Base-by-base conservation (phyloP, 148 eudicot genomes). In the Vaccinium vitisidaea region DNA sequence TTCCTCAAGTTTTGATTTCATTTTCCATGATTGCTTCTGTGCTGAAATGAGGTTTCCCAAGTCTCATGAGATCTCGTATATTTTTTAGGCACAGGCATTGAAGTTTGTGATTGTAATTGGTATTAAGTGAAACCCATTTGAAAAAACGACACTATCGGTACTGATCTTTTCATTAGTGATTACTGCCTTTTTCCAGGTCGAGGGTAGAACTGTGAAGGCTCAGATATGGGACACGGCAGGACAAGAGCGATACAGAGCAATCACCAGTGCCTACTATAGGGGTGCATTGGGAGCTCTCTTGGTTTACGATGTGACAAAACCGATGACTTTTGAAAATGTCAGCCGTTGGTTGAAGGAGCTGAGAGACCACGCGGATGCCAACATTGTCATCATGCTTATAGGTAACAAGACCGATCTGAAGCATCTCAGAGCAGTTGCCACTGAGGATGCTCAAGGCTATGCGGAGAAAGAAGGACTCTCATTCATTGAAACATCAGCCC, bases 141-240 rank as follows among this genome's bases (percentile, higher is more conserved):
- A 2, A 63, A 63, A 9, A 6, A 19, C 7, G 32, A 69, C 8
- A 11, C 36, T 27, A 11, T 69, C 4, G 12, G 19, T 9, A 11
- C 5, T 69, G 11, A 13, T 55, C 43, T 69, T 19, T 6, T 48
- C 23, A 12, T 53, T 23, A 19, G 11, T 36, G 1, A 30, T 65
- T 48, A 5, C 52, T 78, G n/a, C 14, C 77, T 49, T 84, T 49
- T 77, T 52, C 71, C 71, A 91, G 93, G 93, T 91, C 71, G 93
- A 91, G 80, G 92, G 92, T 63, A 88, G 90, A 87, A 91, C 93
- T 58, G 85, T 91, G 21, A 91, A 91, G 86, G 93, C 93, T 77
- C 93, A 91, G 70, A 91, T 91, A 81, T 91, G 92, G 93, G 93
- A 91, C 86, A 91, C 93, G 18, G 93, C 93, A 52, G 93, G 93